Conservation (phyloP, 2,329 filamentous ascomycete species). For the Verticillium dahliae region DNA sequence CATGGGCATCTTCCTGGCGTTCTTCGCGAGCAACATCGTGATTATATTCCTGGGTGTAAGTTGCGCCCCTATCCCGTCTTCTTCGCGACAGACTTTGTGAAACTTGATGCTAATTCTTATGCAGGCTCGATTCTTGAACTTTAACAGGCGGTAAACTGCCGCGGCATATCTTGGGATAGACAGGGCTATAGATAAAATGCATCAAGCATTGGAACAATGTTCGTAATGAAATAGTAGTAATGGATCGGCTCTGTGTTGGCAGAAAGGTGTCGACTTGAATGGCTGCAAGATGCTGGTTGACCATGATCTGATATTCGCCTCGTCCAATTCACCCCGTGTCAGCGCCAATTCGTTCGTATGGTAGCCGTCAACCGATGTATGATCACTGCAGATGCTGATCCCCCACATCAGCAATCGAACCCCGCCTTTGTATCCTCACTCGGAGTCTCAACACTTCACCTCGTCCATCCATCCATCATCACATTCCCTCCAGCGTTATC, state of each 20-base stretch:
- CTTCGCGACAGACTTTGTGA: neutral
- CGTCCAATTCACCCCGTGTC: too few relatives aligned
- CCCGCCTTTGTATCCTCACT: too few relatives aligned
- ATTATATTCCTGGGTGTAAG: constrained; percentile 49
- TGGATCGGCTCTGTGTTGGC: neutral
- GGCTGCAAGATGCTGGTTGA: neutral
- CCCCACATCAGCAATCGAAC: too few relatives aligned
- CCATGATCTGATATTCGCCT: too few relatives aligned
- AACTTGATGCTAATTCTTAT: neutral
- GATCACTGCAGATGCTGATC: too few relatives aligned
- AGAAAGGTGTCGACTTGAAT: too few relatives aligned
- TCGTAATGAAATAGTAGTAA: neutral
- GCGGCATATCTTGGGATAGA: neutral
- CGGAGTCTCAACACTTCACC: too few relatives aligned
- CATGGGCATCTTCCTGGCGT: constrained; percentile 69
- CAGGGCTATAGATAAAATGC: neutral
- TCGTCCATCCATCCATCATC: too few relatives aligned
- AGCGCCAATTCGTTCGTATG: too few relatives aligned
- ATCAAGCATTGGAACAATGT: neutral
- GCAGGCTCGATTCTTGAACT: constrained; percentile 46
- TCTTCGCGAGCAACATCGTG: constrained; percentile 71
- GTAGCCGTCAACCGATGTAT: too few relatives aligned
- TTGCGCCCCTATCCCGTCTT: constrained; percentile 8
- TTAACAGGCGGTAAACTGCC: constrained; percentile 36
- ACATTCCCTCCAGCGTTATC: too few relatives aligned